These are phyloP conservation scores for Williopsis jadinii DNA, from an alignment of 1,139 yeast genomes.

Conservation along the genomic window DNA sequence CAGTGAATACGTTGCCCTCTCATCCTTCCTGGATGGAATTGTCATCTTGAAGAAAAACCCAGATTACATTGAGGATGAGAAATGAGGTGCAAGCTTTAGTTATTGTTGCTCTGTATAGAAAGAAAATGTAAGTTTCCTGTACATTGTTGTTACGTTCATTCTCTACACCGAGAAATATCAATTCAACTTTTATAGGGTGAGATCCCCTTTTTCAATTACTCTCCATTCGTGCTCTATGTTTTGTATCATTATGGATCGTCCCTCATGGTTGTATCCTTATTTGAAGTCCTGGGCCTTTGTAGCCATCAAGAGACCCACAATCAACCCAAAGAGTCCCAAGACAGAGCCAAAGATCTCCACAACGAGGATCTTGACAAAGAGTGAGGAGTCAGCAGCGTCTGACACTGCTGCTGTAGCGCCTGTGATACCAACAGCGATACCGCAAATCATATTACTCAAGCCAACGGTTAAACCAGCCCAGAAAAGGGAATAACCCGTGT, in stretches of 20 bases:
- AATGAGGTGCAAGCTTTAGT: slow-evolving; percentile 3
- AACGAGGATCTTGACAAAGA: slow-evolving; percentile 92
- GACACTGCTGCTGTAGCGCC: slow-evolving; percentile 98
- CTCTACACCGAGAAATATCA: too few species aligned
- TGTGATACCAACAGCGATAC: slow-evolving; percentile 94
- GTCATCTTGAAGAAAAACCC: slow-evolving; percentile 91
- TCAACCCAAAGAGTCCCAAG: slow-evolving; percentile 87
- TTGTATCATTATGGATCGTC: too few species aligned
- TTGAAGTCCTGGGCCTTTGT: slow-evolving; percentile 84
- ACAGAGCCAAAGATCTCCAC: slow-evolving; percentile 97
- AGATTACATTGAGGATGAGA: slow-evolving; percentile 61
- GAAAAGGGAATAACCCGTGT: slow-evolving; percentile 89
- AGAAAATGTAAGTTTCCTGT: not conserved
- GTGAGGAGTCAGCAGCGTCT: slow-evolving; percentile 94
- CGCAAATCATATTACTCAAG: slow-evolving; percentile 86
- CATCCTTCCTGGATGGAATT: slow-evolving; percentile 83
- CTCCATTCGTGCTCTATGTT: too few species aligned
- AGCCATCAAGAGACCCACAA: slow-evolving; percentile 95
- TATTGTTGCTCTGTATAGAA: not conserved
- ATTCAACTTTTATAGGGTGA: too few species aligned
- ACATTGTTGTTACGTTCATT: too few species aligned
- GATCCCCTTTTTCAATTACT: too few species aligned
- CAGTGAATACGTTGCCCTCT: slow-evolving; percentile 82
- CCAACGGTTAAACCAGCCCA: slow-evolving; percentile 99
- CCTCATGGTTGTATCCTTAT: not conserved